Conservation (phyloP, 257 asterid species). For the Solanum habrochaites region DNA sequence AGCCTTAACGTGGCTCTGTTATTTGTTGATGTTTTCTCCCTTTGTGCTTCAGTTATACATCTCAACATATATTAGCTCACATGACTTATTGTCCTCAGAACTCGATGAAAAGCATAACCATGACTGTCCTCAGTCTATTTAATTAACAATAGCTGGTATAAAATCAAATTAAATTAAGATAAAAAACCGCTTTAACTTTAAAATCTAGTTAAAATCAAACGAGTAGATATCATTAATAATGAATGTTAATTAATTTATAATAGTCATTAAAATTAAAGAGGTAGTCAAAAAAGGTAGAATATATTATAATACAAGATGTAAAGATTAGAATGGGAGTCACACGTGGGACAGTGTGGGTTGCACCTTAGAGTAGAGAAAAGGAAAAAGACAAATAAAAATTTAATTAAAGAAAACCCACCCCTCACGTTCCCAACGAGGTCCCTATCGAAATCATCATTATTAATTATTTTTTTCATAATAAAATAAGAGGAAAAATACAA, state of each 20-base stretch:
- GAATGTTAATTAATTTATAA: too few relatives aligned
- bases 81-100: slow-evolving; percentile 61
- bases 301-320: neutral
- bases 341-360: slow-evolving; percentile 38
- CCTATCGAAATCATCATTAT: neutral
- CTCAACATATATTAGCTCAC: slow-evolving; percentile 43
- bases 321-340: slow-evolving; percentile 17
- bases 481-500: neutral
- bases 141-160: neutral
- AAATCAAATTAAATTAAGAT: too few relatives aligned
- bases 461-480: neutral
- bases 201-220: too few relatives aligned
- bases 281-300: neutral
- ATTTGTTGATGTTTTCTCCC: neutral
- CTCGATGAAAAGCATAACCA: slow-evolving; percentile 61
- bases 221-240: too few relatives aligned
- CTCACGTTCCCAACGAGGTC: neutral
- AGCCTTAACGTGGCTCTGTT: neutral
- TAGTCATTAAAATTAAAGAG: neutral
- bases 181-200: too few relatives aligned
- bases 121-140: too few relatives aligned
- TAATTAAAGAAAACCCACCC: neutral
- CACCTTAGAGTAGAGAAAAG: neutral
- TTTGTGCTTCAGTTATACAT: neutral
- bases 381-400: neutral